Percentiles rank a stretch among this genome's conserved stretches.
phyloP scores from a whole-genome alignment of 2,329 filamentous ascomycete genomes.

The Emergomyces orientalis region DNA sequence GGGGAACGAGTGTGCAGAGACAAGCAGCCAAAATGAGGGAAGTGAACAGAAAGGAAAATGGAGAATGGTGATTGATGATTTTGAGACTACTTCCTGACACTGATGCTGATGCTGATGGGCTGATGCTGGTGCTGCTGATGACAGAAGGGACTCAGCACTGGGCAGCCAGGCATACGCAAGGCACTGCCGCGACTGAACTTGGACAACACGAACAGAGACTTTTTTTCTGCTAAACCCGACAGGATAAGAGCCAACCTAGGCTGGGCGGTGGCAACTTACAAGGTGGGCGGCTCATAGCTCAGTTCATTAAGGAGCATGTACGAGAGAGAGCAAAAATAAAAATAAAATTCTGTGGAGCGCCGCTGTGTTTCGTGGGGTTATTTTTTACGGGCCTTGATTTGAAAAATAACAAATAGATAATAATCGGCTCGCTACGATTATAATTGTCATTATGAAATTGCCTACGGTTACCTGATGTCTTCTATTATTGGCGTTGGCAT shows the following conservation, averaged over 20 bases:
- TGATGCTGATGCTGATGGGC: not conserved
- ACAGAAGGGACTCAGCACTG: not conserved
- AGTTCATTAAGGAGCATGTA: not conserved
- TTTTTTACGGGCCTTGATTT: not conserved
- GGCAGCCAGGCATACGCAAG: not conserved
- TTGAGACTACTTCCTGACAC: not conserved
- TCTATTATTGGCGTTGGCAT: not conserved
- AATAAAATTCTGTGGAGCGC: not conserved
- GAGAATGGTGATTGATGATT: not conserved
- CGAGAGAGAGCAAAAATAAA: not conserved
- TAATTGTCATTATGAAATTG: not conserved
- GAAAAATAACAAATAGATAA: not conserved
- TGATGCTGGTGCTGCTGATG: not conserved
- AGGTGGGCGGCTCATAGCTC: not conserved
- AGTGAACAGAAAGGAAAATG: not conserved
- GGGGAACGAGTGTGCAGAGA: not conserved
- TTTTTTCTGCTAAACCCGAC: not conserved
- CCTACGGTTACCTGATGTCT: not conserved
- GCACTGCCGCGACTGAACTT: not conserved
- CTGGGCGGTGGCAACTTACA: conserved; percentile 1
- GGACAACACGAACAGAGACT: not conserved
- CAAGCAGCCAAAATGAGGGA: not conserved
- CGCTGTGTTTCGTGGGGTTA: not conserved
- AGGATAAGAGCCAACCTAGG: not conserved
- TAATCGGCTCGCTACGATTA: no score